Evolutionary conservation across 2,329 filamentous ascomycete species (phyloP).

Genomic region (Fusarium continuum): DNA sequence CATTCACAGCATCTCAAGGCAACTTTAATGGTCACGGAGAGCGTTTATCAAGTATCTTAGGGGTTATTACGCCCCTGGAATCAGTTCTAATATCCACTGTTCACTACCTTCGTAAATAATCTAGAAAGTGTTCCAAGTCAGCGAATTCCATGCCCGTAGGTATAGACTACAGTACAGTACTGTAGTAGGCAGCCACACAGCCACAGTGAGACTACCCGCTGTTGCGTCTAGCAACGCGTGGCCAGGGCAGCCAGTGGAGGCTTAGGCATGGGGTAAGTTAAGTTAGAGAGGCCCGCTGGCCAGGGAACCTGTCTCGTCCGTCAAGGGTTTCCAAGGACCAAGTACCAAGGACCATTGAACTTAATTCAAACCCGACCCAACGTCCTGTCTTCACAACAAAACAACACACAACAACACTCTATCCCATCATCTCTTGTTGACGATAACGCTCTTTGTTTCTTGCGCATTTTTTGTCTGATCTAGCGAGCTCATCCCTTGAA

Average conservation of each 20-base stretch:
- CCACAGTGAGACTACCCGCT: slow-evolving; percentile 25
- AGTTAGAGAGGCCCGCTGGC: slow-evolving; percentile 21
- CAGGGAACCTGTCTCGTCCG: slow-evolving; percentile 41
- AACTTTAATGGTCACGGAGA: not conserved
- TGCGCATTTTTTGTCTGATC: slow-evolving; percentile 1
- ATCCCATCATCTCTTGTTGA: slow-evolving; percentile 6
- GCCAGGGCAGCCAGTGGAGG: slow-evolving; percentile 22
- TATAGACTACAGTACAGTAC: too few species aligned
- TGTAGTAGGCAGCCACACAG: slow-evolving; percentile 16
- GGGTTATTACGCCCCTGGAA: slow-evolving; percentile 4
- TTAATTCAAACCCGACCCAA: slow-evolving; percentile 26
- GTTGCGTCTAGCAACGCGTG: slow-evolving; percentile 38
- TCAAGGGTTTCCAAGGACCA: slow-evolving; percentile 24
- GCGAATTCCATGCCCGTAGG: too few species aligned
- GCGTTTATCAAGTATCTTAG: not conserved
- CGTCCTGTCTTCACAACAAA: not conserved
- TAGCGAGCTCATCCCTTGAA: slow-evolving; percentile 1
- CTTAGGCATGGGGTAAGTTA: slow-evolving; percentile 5
- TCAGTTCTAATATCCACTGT: not conserved
- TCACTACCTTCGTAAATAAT: not conserved
- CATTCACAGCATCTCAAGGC: not conserved
- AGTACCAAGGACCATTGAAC: slow-evolving; percentile 25
- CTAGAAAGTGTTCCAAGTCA: not conserved
- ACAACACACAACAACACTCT: slow-evolving; percentile 11
- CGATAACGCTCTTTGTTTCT: slow-evolving; percentile 25